Evolutionary conservation across 176 grass and related monocot species (phyloP), one percentile per base, ranked within the genome.

Genomic region (Musa troglodytarum): DNA sequence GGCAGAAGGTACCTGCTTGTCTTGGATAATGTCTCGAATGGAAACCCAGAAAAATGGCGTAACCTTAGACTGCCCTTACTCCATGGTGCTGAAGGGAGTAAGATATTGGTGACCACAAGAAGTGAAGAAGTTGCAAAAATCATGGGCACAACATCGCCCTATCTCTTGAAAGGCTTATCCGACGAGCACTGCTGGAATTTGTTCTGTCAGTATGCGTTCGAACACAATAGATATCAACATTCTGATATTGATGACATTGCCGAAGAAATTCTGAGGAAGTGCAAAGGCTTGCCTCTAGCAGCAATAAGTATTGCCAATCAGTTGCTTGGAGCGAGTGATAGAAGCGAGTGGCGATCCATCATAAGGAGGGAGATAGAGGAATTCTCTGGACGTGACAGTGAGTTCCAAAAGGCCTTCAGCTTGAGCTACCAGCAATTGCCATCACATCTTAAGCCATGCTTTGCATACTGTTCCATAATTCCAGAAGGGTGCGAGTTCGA

Each of bases 1-100:
- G 89, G 63, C 57, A 83, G 13, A 65, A 87, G 52, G 52, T 91
- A 68, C 19, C 54, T 91, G 0, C 85, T 91, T 77, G 85, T 91
- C 17, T 73, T 88, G 11, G 89, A 91, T 81, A 56, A 87, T 67
- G 78, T 85, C 1, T 81, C 61, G 68, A 76, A 43, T 17, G 78
- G 80, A 77, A 61, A 0, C 10, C 68, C 23, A 54, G 1, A 51
- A 11, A 62, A 87, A 12, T 91, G 88, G 88, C 26, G 71, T 0
- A 74, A 34, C 15, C 76, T 91, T 20, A 71, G 12, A 5, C 64
- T 10, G 25, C 62, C 82, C 10, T 70, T 90, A 0, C 24, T 75
- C 8, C 70, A 3, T 4, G 81, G 79, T 20, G 79, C 65, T 15
- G 15, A 11, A 1, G 88, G 76, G 51, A 91, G 88, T 71, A 86